Percentiles rank a stretch among this genome's conserved stretches.
These are phyloP conservation scores for Acanthochlamys bracteata DNA, from an alignment of 106 monocot genomes.

Conservation along the genomic window DNA sequence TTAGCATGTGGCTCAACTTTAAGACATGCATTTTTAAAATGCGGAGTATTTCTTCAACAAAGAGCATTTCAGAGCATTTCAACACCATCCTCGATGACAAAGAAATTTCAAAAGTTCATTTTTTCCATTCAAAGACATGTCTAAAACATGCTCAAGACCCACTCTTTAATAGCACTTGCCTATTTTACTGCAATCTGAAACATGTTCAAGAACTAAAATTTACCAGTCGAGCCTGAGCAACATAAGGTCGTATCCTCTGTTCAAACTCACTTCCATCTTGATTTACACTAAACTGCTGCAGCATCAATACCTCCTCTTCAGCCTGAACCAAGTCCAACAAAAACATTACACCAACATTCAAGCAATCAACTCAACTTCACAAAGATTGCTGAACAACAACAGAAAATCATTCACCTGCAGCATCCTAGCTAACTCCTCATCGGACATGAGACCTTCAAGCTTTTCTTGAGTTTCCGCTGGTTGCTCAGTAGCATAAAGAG, in stretches of 20 bases:
- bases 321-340: conserved; percentile 32
- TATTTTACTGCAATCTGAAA: not conserved
- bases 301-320: conserved; percentile 70
- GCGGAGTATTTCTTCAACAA: too few species aligned
- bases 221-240: conserved; percentile 65
- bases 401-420: conserved; percentile 38
- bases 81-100: too few species aligned
- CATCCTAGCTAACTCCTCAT: conserved; percentile 73
- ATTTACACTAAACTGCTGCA: conserved; percentile 33
- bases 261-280: conserved; percentile 42
- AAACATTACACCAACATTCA: not conserved
- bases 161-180: too few species aligned
- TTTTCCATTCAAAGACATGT: too few species aligned
- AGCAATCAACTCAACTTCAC: not conserved
- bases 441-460: conserved; percentile 16
- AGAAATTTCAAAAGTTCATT: too few species aligned
- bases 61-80: too few species aligned
- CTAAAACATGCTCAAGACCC: too few species aligned
- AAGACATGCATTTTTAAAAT: too few species aligned
- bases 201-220: conserved; percentile 4
- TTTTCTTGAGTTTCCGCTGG: conserved; percentile 2
- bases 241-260: conserved; percentile 35
- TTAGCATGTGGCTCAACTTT: too few species aligned
- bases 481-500: conserved; percentile 13
- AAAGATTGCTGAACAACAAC: not conserved